Base-by-base conservation (phyloP, 169 alveolate species). In the Plasmodium inui region DNA sequence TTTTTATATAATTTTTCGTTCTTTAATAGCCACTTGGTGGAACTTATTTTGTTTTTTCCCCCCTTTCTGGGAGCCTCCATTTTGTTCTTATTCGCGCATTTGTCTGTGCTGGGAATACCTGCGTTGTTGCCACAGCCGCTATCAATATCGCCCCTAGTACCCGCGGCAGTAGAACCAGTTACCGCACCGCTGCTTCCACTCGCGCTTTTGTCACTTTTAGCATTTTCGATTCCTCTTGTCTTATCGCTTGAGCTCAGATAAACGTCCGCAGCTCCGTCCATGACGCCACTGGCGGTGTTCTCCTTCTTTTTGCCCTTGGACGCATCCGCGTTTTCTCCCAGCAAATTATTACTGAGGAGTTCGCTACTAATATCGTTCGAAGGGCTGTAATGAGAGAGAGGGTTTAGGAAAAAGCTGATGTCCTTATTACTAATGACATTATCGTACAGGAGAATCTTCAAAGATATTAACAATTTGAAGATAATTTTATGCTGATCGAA, bases 401-500 rank as follows among this genome's bases (percentile, higher is more conserved):
- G 95, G 57, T 97, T 98, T 34, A 98, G 96, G 96, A 99, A 98
- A 91, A 98, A 74, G 53, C 97, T 94, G 19, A 98, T 98, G 95
- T 99, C 99, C 39, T 96, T 97, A 17, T 96, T 94, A 41, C 97
- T 96, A 78, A 98, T 94, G 86, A 96, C 97, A 41, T 97, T 98
- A 50, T 98, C 99, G 93, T 98, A 97, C 67, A 97, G 96, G 90
- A 98, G 92, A 76, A 99, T 97, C 95, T 98, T 99, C 95, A 98
- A 95, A 79, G 99, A 96, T 93, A 98, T 97, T 98, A 98, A 97
- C 82, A 98, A 96, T 90, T 98, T 97, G 96, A 98, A 99, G 55
- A 99, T 98, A 83, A 97, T 97, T 97, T 99, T 99, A 94, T 99
- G 99, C 74, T 98, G 98, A 96, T 99, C 99, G 94, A 98, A 98